Conservation (phyloP, 2,329 filamentous ascomycete genomes). For the Xylogone sp. region DNA sequence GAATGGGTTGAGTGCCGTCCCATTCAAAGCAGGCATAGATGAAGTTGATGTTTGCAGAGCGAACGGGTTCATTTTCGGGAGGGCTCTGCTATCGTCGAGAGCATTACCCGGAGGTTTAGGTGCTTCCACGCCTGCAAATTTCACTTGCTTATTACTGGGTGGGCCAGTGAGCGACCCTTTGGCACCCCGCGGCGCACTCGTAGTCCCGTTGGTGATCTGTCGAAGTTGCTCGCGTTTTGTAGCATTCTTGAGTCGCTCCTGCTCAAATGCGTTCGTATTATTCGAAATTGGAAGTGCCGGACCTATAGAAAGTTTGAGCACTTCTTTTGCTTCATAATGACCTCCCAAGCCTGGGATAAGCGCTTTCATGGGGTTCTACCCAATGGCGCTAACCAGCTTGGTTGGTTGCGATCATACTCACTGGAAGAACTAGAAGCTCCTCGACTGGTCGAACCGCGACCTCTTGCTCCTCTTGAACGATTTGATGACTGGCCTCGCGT, state of each 20-base stretch:
- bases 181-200: constrained; percentile 15
- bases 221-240: constrained; percentile 24
- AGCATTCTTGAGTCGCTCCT: constrained; percentile 28
- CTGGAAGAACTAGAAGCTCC: constrained; percentile 27
- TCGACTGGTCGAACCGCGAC: constrained; percentile 25
- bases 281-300: constrained; percentile 7
- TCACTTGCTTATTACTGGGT: constrained; percentile 20
- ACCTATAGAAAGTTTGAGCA: constrained; percentile 16
- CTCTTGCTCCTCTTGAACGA: constrained; percentile 26
- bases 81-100: neutral
- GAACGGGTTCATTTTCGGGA: constrained; percentile 3
- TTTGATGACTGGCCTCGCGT: constrained; percentile 20
- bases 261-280: constrained; percentile 21
- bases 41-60: neutral
- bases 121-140: constrained; percentile 15
- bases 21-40: neutral
- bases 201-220: constrained; percentile 11
- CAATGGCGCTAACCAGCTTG: neutral
- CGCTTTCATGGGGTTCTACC: neutral
- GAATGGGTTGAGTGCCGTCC: neutral
- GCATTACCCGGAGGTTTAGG: neutral
- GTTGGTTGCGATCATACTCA: constrained; percentile 15
- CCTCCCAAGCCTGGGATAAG: neutral
- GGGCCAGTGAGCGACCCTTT: constrained; percentile 12
- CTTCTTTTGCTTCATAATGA: constrained; percentile 4